phyloP scores from a whole-genome alignment of 2,329 filamentous ascomycete species.

The Davidsoniella virescens region DNA sequence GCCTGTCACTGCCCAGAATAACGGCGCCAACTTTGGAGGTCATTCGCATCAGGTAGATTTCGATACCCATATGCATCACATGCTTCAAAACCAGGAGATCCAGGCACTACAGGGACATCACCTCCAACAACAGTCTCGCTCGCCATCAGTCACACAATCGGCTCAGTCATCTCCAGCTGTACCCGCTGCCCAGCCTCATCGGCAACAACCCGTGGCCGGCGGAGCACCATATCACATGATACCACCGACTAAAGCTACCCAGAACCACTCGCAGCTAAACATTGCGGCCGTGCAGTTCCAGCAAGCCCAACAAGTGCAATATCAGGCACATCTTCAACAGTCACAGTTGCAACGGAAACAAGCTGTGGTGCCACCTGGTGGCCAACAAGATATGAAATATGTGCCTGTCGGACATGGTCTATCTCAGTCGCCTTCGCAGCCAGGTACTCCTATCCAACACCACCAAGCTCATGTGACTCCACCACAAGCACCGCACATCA shows the following conservation, averaged over 20 bases:
- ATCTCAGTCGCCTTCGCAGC: not conserved
- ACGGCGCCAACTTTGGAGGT: not conserved
- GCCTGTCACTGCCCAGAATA: not conserved
- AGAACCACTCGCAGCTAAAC: not conserved
- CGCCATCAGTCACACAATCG: constrained; percentile 4
- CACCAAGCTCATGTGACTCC: constrained; percentile 11
- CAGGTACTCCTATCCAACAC: not conserved
- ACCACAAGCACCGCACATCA: constrained; percentile 16
- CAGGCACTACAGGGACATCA: constrained; percentile 5
- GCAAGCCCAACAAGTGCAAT: constrained; percentile 3
- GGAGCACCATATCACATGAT: constrained; percentile 1
- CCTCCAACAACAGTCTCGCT: constrained; percentile 2
- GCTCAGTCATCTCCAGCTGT: constrained; percentile 6
- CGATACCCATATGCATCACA: constrained; percentile 17
- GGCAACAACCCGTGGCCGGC: not conserved
- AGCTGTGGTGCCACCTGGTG: not conserved
- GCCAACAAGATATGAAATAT: not conserved
- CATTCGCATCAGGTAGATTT: constrained; percentile 5
- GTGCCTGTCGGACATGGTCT: not conserved
- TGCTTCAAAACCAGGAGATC: constrained; percentile 15
- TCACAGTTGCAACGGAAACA: not conserved
- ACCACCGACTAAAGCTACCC: not conserved
- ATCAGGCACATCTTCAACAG: constrained; percentile 4
- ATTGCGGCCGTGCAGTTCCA: not conserved
- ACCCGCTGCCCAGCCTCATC: not conserved